Evolutionary conservation across 2,329 filamentous ascomycete genomes (phyloP), one percentile per base, ranked within the genome.

Genomic region (Apiospora aurea): DNA sequence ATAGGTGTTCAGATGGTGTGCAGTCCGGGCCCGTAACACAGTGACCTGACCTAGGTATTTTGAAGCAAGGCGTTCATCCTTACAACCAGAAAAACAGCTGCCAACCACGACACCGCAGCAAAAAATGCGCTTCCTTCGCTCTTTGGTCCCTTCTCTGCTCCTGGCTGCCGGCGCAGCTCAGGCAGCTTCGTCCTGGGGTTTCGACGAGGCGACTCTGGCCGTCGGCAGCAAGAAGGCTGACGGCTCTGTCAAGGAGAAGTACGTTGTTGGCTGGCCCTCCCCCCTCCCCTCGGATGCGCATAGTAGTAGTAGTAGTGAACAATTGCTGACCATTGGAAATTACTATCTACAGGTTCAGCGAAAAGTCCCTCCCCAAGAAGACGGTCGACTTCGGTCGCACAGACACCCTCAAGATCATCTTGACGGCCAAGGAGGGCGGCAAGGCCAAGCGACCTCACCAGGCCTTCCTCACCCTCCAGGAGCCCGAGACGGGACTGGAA

Each of bases 371-470:
- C 24, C 86, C 95, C 74, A 83, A 89, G 70, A 89, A 89, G 69
- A 83, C 91, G 16, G 81, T 98, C 57, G 82, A 87, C 14, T 86
- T 98, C 74, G 89, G 90, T 74, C 83, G 87, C 70, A 82, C 89
- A 70, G 95, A 97, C 80, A 90, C 91, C 57, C 86, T 98, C 79
- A 97, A 96, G 85, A 85, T 99, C 76, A 84, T 91, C 76, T 85
- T 99, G 78, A 97, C 94, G 46, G 89, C 94, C 11, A 92, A 93
- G 80, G 94, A 97, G 79, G 91, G 89, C 80, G 91, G 91, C 83
- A 92, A 91, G 77, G 88, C 90, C 67, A 96, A 95, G 87, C 91
- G 93, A 75, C 94, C 96, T 77, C 96, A 99, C 83, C 96, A 99
- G 84, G 95, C 95, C 7, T 98, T 98, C 85, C 87, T 99, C 70